phyloP scores from a whole-genome alignment of 1,284 basidiomycete genomes.

The Pseudozyma sp. region DNA sequence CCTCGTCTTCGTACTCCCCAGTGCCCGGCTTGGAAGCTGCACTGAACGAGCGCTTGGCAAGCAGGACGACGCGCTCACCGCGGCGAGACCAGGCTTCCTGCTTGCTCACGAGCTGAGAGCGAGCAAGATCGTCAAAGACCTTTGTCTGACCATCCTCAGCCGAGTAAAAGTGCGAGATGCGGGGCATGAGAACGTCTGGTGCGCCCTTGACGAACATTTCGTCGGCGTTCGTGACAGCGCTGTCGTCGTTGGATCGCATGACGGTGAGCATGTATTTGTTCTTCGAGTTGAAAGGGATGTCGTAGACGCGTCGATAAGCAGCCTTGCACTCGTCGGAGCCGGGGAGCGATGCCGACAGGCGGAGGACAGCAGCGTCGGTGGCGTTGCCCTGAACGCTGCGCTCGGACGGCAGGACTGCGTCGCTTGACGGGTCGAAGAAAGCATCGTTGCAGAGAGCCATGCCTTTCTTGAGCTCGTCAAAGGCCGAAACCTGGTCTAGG shows the following conservation, averaged over 20 bases:
- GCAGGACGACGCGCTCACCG: slow-evolving; percentile 75
- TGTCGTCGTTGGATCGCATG: slow-evolving; percentile 64
- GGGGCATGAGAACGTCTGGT: slow-evolving; percentile 69
- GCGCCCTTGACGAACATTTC: slow-evolving; percentile 60
- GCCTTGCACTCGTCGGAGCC: slow-evolving; percentile 64
- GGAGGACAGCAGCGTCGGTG: slow-evolving; percentile 76
- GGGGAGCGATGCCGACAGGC: slow-evolving; percentile 73
- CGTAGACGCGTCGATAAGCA: slow-evolving; percentile 70
- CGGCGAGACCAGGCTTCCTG: slow-evolving; percentile 72
- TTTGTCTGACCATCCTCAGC: slow-evolving; percentile 31
- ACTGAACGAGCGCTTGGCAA: slow-evolving; percentile 69
- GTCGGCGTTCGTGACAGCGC: slow-evolving; percentile 60
- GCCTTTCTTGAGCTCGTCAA: slow-evolving; percentile 69
- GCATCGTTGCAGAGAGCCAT: slow-evolving; percentile 77
- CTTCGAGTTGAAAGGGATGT: slow-evolving; percentile 74
- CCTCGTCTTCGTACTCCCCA: slow-evolving; percentile 29
- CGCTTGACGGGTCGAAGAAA: slow-evolving; percentile 71
- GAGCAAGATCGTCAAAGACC: slow-evolving; percentile 24
- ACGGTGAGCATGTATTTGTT: slow-evolving; percentile 77
- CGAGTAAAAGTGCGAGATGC: slow-evolving; percentile 53
- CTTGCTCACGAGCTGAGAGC: slow-evolving; percentile 27
- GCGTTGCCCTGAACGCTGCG: slow-evolving; percentile 75
- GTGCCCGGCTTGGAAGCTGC: slow-evolving; percentile 27
- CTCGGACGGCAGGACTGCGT: slow-evolving; percentile 20
- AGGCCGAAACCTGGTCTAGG: slow-evolving; percentile 32